Base-by-base conservation (phyloP, 352 stramenopile genomes). In the Elongisporangium senticosum region DNA sequence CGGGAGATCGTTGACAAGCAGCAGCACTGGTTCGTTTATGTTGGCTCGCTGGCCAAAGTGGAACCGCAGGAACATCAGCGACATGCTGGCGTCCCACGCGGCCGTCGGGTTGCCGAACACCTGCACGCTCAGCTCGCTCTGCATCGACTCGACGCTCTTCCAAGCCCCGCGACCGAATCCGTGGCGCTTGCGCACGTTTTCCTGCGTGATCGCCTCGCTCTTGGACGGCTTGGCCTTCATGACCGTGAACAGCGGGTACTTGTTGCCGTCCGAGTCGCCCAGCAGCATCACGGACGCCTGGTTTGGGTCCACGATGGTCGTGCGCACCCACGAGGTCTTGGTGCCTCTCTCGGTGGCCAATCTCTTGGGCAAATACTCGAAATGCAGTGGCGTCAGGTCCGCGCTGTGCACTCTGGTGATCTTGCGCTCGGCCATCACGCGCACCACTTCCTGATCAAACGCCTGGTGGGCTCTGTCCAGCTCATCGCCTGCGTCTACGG, bases 271-370 rank as follows among this genome's bases (percentile, higher is more conserved):
- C 6, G 19, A 55, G 24, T 72, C 58, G 5, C 58, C 61, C 14
- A 77, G 33, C 2, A 71, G 53, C 66, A 69, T 77, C 7, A 51
- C 64, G 5, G 64, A 73, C 20, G 59, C 58, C 8, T 67, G 53
- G 15, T 78, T 39, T 47, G 74, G 74, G 28, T 75, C 64, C 11
- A 58, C 60, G 7, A 54, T 59, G 22, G 55, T 52, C 14, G 64
- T 68, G 14, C 62, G 59, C 0, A 75, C 53, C 71, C 68, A 77
- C 26, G 68, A 50, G 2, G 60, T 79, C n/a, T 60, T 62, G 1
- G 53, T 37, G 17, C 62, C 61, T 11, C 22, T 61, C 1, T 43
- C 14, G 0, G 59, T 20, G 8, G 73, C 49, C 6, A 66, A 74
- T 13, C 17, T 69, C 7, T 62, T 59, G 0, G 68, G 62, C 3